Percentiles rank a stretch among this genome's conserved stretches.
phyloP scores from a whole-genome alignment of 176 grass and related monocot species.

The Tillandsia leiboldiana region DNA sequence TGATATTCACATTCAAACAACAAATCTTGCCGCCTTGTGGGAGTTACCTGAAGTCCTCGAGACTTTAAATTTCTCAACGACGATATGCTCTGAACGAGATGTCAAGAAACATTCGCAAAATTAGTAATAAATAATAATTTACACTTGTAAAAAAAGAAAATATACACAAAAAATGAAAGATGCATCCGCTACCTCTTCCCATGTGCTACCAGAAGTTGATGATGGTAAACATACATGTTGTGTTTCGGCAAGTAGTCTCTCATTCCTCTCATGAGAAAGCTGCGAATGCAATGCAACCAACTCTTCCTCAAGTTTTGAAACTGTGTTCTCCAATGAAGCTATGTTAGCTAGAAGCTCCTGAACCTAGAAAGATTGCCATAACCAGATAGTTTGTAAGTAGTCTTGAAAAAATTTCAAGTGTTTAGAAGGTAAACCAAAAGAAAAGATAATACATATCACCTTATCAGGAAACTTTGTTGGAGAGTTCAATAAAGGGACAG shows the following conservation, averaged over 20 bases:
- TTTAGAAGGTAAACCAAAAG: background rate
- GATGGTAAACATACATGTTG: constrained; percentile 37
- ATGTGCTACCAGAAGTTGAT: constrained; percentile 57
- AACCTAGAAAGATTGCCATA: constrained; percentile 26
- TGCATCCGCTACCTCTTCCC: constrained; percentile 64
- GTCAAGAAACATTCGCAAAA: constrained; percentile 23
- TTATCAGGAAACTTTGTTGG: constrained; percentile 65
- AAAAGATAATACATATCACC: constrained; percentile 8
- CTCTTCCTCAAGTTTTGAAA: constrained; percentile 80
- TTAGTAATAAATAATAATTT: constrained; percentile 15
- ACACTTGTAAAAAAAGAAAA: background rate
- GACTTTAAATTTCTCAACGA: constrained; percentile 76
- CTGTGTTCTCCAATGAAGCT: constrained; percentile 51
- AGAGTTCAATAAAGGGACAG: constrained; percentile 32
- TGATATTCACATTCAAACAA: constrained; percentile 31
- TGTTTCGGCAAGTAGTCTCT: constrained; percentile 64
- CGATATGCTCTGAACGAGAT: constrained; percentile 68
- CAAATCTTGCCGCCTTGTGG: constrained; percentile 38
- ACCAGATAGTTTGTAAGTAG: constrained; percentile 10
- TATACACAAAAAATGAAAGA: background rate
- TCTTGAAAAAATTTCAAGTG: constrained; percentile 1
- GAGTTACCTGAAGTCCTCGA: constrained; percentile 53
- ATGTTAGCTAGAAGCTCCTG: constrained; percentile 67
- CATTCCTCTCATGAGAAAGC: constrained; percentile 78
- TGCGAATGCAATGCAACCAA: constrained; percentile 70